These are phyloP conservation scores for Quercus robur DNA, from an alignment of 306 rosid species.

Conservation along the genomic window DNA sequence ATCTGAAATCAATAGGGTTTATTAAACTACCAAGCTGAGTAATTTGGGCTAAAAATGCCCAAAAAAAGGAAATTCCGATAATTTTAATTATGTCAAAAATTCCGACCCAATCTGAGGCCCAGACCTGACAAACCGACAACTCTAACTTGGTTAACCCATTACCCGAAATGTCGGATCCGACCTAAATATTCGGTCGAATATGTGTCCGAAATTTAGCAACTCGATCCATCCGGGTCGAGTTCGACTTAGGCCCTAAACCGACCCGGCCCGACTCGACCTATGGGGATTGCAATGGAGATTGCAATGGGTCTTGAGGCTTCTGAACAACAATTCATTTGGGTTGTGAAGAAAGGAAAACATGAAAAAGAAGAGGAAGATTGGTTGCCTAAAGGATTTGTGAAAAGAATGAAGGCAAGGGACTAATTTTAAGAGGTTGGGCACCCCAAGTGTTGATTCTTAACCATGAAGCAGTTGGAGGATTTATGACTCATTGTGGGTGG, in stretches of 20 bases:
- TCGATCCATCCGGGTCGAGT: too few relatives aligned
- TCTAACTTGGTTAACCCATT: rapidly evolving
- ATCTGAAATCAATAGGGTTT: too few relatives aligned
- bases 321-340: conserved; percentile 38
- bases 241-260: too few relatives aligned
- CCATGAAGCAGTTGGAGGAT: conserved; percentile 30
- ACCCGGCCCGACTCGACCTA: rapidly evolving
- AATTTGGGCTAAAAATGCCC: too few relatives aligned
- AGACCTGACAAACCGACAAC: too few relatives aligned
- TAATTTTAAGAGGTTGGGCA: too few relatives aligned
- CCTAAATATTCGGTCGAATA: rapidly evolving
- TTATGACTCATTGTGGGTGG: conserved; percentile 43
- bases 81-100: too few relatives aligned
- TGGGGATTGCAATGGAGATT: conserved; percentile 8
- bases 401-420: not conserved
- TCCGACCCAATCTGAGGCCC: too few relatives aligned
- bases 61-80: too few relatives aligned
- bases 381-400: conserved; percentile 32
- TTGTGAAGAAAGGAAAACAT: conserved; percentile 16
- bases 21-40: too few relatives aligned
- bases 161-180: rapidly evolving
- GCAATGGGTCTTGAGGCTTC: conserved; percentile 31
- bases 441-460: conserved; percentile 14
- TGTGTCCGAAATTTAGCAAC: too few relatives aligned
- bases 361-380: conserved; percentile 14